These are phyloP conservation scores for Litchi chinensis DNA, from an alignment of 345 rosid genomes.

Conservation along the genomic window DNA sequence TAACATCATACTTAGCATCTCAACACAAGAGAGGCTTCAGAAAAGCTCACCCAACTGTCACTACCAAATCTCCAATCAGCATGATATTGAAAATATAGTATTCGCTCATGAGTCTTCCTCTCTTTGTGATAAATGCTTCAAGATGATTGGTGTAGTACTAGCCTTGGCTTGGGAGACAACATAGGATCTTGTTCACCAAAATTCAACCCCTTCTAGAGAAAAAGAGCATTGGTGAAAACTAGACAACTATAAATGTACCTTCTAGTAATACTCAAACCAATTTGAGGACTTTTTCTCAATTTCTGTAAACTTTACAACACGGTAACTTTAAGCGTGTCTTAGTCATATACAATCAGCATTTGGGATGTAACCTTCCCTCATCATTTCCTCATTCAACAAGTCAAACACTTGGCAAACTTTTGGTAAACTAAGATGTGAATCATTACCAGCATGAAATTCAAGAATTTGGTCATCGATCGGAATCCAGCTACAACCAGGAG, in stretches of 20 bases:
- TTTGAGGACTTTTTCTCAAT: not conserved
- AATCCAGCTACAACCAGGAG: conserved; percentile 95
- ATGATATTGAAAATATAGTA: not conserved
- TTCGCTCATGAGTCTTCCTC: not conserved
- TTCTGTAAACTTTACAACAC: conserved; percentile 23
- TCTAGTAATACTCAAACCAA: not conserved
- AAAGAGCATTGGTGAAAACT: not conserved
- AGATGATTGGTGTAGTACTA: not conserved
- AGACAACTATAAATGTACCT: not conserved
- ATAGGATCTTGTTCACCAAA: not conserved
- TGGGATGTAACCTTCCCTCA: conserved; percentile 61
- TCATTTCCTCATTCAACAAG: conserved; percentile 67
- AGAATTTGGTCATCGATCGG: conserved; percentile 48
- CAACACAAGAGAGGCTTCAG: not conserved
- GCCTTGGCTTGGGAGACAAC: not conserved
- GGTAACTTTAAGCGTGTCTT: not conserved
- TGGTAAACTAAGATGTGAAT: conserved; percentile 24
- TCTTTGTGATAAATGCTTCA: not conserved
- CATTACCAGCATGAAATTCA: conserved; percentile 78
- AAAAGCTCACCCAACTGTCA: not conserved
- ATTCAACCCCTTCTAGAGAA: not conserved
- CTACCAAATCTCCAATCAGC: not conserved
- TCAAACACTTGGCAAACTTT: conserved; percentile 37
- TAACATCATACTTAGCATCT: not conserved
- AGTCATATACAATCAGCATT: conserved; percentile 24